These are phyloP conservation scores for Fusarium gaditjirri DNA, from an alignment of 2,329 filamentous ascomycete species.

Conservation along the genomic window DNA sequence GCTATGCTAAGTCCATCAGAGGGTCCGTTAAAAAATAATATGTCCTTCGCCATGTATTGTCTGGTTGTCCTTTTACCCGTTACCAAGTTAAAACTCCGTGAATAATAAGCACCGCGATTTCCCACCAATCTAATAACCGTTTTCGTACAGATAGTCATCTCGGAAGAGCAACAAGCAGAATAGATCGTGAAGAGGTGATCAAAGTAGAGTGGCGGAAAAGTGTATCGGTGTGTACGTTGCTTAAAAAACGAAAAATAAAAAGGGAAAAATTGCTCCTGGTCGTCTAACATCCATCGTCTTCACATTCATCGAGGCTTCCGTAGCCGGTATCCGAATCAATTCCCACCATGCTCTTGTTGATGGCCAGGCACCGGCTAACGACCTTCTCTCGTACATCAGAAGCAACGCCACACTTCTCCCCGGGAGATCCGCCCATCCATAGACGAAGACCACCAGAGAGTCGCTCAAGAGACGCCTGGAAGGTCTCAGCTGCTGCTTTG, in stretches of 20 bases:
- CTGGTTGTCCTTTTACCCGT: slow-evolving; percentile 37
- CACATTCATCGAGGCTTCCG: slow-evolving; percentile 65
- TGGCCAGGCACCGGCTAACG: slow-evolving; percentile 64
- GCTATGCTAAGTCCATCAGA: slow-evolving; percentile 24
- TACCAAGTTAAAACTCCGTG: slow-evolving; percentile 40
- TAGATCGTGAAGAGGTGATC: slow-evolving; percentile 19
- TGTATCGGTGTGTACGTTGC: slow-evolving; percentile 11
- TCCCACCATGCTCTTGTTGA: slow-evolving; percentile 67
- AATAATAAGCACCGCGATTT: slow-evolving; percentile 22
- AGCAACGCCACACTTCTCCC: slow-evolving; percentile 63
- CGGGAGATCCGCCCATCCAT: slow-evolving; percentile 67
- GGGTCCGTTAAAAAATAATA: slow-evolving; percentile 9
- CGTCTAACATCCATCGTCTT: slow-evolving; percentile 47
- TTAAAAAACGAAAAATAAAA: slow-evolving; percentile 1
- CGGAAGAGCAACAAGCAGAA: slow-evolving; percentile 14
- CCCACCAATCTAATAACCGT: slow-evolving; percentile 42
- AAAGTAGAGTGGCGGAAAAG: slow-evolving; percentile 22
- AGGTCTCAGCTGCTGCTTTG: slow-evolving; percentile 58
- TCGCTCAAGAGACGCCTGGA: slow-evolving; percentile 62
- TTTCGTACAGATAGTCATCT: slow-evolving; percentile 44
- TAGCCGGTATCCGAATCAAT: slow-evolving; percentile 71
- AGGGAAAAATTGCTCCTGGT: slow-evolving; percentile 8
- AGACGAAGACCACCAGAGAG: slow-evolving; percentile 67
- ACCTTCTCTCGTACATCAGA: slow-evolving; percentile 63
- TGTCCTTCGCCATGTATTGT: slow-evolving; percentile 38